A percentile compares a stretch with the other conserved stretches of the same genome.
Conservation (phyloP, 148 eudicot species). For the Dysphania ambrosioides region DNA sequence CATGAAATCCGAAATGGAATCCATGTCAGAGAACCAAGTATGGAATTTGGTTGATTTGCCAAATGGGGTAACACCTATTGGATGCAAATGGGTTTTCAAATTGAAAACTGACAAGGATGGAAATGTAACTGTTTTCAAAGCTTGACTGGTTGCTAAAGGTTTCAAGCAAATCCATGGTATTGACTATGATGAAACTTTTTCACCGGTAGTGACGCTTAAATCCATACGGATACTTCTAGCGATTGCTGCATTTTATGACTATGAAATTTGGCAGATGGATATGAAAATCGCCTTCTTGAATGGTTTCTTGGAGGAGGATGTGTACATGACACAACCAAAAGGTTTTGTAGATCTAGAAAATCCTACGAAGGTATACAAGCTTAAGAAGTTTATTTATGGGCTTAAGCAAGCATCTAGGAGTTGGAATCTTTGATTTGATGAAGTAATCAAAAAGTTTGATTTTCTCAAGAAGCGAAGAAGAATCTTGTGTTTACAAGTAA, state of each 20-base stretch:
- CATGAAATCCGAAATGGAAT: not conserved
- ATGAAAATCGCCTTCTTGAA: no score
- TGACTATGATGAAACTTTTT: no score
- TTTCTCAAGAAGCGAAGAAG: no score
- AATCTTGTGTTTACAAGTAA: no score
- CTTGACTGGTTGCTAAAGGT: no score
- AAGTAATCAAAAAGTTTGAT: no score
- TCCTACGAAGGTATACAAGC: not conserved
- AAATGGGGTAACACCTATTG: not conserved
- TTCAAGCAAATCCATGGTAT: no score
- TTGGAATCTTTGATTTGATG: no score
- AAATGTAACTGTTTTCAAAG: not conserved
- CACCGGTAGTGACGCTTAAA: not conserved
- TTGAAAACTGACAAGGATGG: not conserved
- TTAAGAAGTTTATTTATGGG: no score
- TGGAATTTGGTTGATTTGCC: not conserved
- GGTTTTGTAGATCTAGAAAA: not conserved
- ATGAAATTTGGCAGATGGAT: no score
- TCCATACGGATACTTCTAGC: not conserved
- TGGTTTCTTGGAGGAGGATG: no score
- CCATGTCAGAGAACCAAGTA: constrained; percentile 1
- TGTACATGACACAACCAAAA: not conserved
- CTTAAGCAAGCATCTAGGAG: no score
- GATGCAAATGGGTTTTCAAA: not conserved
- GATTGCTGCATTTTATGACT: not conserved